These are phyloP conservation scores for Aspergillus sp. DNA, from an alignment of 2,329 filamentous ascomycete species.

Conservation along the genomic window DNA sequence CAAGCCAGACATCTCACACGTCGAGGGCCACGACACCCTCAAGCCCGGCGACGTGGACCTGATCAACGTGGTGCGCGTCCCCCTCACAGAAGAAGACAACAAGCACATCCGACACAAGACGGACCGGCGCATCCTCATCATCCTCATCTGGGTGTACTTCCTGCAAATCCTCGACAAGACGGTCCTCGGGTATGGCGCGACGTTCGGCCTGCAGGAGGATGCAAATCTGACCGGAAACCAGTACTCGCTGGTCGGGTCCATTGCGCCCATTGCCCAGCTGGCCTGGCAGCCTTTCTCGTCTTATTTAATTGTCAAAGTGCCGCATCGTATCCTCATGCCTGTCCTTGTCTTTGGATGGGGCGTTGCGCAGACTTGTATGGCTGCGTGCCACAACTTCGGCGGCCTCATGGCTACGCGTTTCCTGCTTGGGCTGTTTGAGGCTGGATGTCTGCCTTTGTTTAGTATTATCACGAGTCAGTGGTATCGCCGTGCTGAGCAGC, in stretches of 20 bases:
- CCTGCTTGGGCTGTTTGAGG: slow-evolving; percentile 55
- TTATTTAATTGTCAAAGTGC: slow-evolving; percentile 61
- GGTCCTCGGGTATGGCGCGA: slow-evolving; percentile 58
- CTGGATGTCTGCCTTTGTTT: slow-evolving; percentile 50
- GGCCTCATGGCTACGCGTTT: slow-evolving; percentile 51
- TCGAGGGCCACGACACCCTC: not conserved
- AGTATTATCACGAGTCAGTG: slow-evolving; percentile 48
- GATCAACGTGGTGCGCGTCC: slow-evolving; percentile 21
- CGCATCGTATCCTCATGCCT: slow-evolving; percentile 60
- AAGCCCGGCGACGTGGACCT: not conserved
- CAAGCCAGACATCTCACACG: not conserved
- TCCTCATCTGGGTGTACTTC: slow-evolving; percentile 49
- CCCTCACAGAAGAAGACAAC: slow-evolving; percentile 42
- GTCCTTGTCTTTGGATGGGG: slow-evolving; percentile 50
- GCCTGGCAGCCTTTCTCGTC: slow-evolving; percentile 62
- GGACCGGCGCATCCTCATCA: slow-evolving; percentile 57
- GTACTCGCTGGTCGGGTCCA: slow-evolving; percentile 59
- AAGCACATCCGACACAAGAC: slow-evolving; percentile 61
- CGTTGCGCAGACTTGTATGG: slow-evolving; percentile 50
- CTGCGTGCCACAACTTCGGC: slow-evolving; percentile 47
- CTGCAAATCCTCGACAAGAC: slow-evolving; percentile 59
- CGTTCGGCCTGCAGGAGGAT: slow-evolving; percentile 55
- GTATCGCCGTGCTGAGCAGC: slow-evolving; percentile 58
- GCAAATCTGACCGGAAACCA: slow-evolving; percentile 53
- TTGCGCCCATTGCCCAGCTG: slow-evolving; percentile 60